These are phyloP conservation scores for Nannizziopsis arthrosporioides DNA, from an alignment of 2,329 filamentous ascomycete genomes.

Conservation along the genomic window DNA sequence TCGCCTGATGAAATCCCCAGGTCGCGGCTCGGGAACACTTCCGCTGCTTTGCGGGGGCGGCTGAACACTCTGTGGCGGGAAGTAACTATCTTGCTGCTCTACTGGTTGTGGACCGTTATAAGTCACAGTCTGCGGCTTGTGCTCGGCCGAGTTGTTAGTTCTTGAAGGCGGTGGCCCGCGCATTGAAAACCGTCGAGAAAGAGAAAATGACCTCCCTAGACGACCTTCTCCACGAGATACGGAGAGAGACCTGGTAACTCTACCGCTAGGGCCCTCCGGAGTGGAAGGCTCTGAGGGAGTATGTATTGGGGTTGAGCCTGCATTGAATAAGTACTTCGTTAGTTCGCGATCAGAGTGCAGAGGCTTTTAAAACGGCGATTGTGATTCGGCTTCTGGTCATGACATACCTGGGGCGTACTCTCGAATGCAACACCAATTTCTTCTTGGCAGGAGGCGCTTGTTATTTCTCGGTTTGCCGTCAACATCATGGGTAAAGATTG, in stretches of 20 bases:
- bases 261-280: slow-evolving; percentile 20
- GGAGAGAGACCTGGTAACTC: slow-evolving; percentile 49
- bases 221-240: slow-evolving; percentile 45
- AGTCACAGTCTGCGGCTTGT: slow-evolving; percentile 24
- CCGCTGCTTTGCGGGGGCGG: slow-evolving; percentile 5
- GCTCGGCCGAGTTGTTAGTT: slow-evolving; percentile 16
- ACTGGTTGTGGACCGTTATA: slow-evolving; percentile 25
- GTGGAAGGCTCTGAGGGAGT: slow-evolving; percentile 44
- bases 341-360: not conserved
- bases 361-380: not conserved
- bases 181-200: slow-evolving; percentile 40
- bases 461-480: slow-evolving; percentile 87
- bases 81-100: slow-evolving; percentile 26
- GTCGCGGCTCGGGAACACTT: slow-evolving; percentile 21
- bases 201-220: slow-evolving; percentile 19
- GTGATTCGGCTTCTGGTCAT: not conserved
- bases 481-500: slow-evolving; percentile 79
- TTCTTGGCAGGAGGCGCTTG: slow-evolving; percentile 70
- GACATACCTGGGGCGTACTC: slow-evolving; percentile 61
- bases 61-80: slow-evolving; percentile 19
- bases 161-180: slow-evolving; percentile 33
- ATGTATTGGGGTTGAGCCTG: slow-evolving; percentile 59
- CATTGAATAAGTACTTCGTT: slow-evolving; percentile 21
- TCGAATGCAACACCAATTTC: slow-evolving; percentile 92
- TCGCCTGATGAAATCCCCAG: slow-evolving; percentile 50